Conservation (phyloP, 805 yeast species). For the Yamadazyma sp. region DNA sequence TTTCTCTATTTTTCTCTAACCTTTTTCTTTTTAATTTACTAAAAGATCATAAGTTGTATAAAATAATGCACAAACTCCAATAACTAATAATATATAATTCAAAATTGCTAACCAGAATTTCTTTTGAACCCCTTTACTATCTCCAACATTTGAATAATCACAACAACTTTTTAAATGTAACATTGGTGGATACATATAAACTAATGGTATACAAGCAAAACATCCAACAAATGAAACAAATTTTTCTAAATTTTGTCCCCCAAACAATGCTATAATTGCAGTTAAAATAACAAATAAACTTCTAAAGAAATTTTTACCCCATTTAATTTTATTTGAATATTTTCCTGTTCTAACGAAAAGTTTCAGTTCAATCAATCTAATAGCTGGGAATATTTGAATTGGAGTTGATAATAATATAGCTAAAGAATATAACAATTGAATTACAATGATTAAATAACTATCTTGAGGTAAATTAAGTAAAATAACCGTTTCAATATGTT, state of each 20-base stretch:
- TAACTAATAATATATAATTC: constrained; percentile 47
- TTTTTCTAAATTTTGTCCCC: constrained; percentile 65
- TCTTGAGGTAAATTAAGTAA: constrained; percentile 69
- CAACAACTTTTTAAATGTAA: constrained; percentile 59
- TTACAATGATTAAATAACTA: constrained; percentile 56
- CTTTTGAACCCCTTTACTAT: constrained; percentile 22
- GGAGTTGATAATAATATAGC: constrained; percentile 80
- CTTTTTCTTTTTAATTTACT: background rate
- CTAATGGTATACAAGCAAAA: constrained; percentile 82
- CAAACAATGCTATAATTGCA: constrained; percentile 58
- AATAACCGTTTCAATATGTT: constrained; percentile 61
- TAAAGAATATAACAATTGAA: constrained; percentile 68
- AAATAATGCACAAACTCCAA: constrained; percentile 61
- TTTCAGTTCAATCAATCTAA: constrained; percentile 65
- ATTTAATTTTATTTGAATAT: constrained; percentile 47
- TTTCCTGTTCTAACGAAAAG: constrained; percentile 60
- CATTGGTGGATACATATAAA: constrained; percentile 82
- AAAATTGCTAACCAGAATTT: constrained; percentile 36
- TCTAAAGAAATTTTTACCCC: constrained; percentile 65
- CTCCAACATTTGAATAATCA: constrained; percentile 7
- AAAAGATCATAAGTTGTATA: constrained; percentile 67
- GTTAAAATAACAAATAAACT: constrained; percentile 51
- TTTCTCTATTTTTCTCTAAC: background rate
- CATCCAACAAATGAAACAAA: constrained; percentile 82
- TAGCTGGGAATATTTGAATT: constrained; percentile 77